Evolutionary conservation across 495 filamentous ascomycete genomes (phyloP), one percentile per base, ranked within the genome.

Genomic region (Hypomontagnella submonticulosa): DNA sequence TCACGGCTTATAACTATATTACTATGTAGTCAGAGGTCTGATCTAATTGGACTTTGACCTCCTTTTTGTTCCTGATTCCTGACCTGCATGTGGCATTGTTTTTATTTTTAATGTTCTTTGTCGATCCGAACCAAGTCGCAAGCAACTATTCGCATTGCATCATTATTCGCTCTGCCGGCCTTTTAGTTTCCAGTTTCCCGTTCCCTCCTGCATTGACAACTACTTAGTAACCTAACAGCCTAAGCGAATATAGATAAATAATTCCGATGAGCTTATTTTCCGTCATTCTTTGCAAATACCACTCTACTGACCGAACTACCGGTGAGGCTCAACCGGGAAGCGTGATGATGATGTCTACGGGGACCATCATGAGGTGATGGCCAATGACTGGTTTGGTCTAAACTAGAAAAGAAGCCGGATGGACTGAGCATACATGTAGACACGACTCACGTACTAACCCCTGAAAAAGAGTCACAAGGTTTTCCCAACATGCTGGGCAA

Each of bases 131-230:
- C 50, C 30, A 57, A 67, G 47, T 67, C 57, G 57, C 58, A 67
- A 67, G 47, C 52, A 48, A 62, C 52, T 52, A 61, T 53, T 57
- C 33, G 15, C 57, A 67, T 67, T 67, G 64, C 64, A 67, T 67
- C 64, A 67, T 67, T 43, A 40, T 40, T 13, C 3, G 9, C 36
- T 12, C n/a, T 38, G n/a, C n/a, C 36, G n/a, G 2, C 9, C 3
- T 38, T 38, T 12, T 38, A 12, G 36, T 38, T 13, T 13, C 63
- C 36, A 57, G 43, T 61, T 56, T 27, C 43, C 20, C 19, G 9
- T 38, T 61, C 36, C 32, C 43, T 27, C 38, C 13, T 41, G 6
- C n/a, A 34, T 46, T 27, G 23, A 16, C 30, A 40, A 46, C 33
- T 49, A n/a, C n/a, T n/a, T n/a, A n/a, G n/a, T n/a, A 52, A 19